phyloP scores from a whole-genome alignment of 352 stramenopile species.

The Phytophthora citrophthora region DNA sequence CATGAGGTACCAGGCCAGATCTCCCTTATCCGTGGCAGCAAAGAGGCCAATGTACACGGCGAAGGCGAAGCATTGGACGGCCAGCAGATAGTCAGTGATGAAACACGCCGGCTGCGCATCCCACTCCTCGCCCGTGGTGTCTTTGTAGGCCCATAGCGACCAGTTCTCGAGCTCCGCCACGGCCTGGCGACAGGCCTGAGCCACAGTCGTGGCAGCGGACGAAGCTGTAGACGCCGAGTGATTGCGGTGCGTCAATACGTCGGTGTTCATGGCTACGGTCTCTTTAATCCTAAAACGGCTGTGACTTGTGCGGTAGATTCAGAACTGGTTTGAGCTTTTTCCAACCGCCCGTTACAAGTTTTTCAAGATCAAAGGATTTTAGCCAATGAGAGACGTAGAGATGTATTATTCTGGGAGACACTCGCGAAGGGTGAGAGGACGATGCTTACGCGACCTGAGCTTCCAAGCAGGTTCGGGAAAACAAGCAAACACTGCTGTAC shows the following conservation, averaged over 20 bases:
- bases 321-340: conserved; percentile 4
- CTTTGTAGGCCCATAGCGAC: conserved; percentile 82
- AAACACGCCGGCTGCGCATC: conserved; percentile 88
- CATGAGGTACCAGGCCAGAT: conserved; percentile 80
- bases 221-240: conserved; percentile 23
- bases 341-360: background rate
- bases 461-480: conserved; percentile 1
- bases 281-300: background rate
- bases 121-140: conserved; percentile 82
- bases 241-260: conserved; percentile 27
- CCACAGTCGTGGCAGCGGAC: conserved; percentile 41
- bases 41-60: conserved; percentile 83
- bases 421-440: background rate
- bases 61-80: conserved; percentile 85
- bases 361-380: background rate
- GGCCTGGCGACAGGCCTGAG: conserved; percentile 66
- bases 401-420: background rate
- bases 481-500: background rate
- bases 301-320: conserved; percentile 9
- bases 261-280: conserved; percentile 10
- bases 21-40: conserved; percentile 53
- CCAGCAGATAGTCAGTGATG: conserved; percentile 89
- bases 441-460: background rate
- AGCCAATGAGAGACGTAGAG: background rate
- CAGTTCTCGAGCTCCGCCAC: conserved; percentile 78